phyloP scores from a whole-genome alignment of 345 rosid species.

The Eucalyptus lansdowneana region DNA sequence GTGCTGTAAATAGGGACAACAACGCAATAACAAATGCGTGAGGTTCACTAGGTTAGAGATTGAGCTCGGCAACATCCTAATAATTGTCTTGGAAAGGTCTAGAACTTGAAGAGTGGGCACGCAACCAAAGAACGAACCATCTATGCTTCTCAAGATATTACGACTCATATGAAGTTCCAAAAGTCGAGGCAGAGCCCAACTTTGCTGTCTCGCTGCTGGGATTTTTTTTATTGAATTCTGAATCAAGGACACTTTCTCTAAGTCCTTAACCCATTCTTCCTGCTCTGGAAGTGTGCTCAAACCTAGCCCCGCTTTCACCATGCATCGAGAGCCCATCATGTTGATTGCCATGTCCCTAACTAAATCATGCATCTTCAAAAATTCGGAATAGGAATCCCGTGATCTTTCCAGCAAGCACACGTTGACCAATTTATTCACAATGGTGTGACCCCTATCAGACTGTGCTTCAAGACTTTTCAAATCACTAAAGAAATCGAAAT shows the following conservation, averaged over 20 bases:
- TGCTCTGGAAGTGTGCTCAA: neutral
- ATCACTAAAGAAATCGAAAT: neutral
- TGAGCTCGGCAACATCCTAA: neutral
- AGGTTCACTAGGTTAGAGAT: neutral
- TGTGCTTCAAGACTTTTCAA: neutral
- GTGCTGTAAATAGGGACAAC: neutral
- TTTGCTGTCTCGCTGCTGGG: neutral
- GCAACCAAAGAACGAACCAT: neutral
- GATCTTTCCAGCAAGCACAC: neutral
- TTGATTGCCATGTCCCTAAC: neutral
- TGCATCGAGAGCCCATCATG: neutral
- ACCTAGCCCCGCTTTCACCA: neutral
- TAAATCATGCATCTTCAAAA: neutral
- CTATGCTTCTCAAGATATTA: neutral
- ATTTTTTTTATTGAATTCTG: rapidly evolving
- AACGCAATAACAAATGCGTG: neutral
- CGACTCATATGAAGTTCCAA: neutral
- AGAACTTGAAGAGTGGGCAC: neutral
- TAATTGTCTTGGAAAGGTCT: neutral
- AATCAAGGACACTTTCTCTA: neutral
- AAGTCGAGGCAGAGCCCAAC: neutral
- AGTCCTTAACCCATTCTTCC: neutral
- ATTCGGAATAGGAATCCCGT: rapidly evolving
- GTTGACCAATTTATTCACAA: neutral
- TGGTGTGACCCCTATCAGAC: neutral